Evolutionary conservation across 108 stramenopile genomes (phyloP), one percentile per base, ranked within the genome.

Genomic region (Cyclotella baltica): DNA sequence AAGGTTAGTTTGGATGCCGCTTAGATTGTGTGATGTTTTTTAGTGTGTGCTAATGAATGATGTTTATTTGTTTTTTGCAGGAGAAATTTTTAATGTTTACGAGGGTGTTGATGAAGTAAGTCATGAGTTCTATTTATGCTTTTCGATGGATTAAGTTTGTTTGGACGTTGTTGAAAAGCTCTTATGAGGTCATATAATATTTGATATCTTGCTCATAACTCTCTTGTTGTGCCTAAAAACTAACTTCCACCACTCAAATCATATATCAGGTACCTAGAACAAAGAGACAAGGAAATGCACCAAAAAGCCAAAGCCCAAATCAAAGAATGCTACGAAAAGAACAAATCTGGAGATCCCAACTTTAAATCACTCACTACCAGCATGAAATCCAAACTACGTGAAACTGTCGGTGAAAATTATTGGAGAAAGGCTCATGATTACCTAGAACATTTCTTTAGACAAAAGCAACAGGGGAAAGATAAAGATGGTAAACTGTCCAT

Each of bases 71-170:
- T n/a, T n/a, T n/a, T n/a, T n/a, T n/a, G n/a, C n/a, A n/a, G 85
- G 91, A 93, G 72, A 72, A 80, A 33, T 96, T 93, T 63, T 75
- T 93, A 66, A 88, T 96, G 88, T 93, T 96, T 65, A 96, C 94
- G 0, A 77, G 88, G 23, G 92, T 93, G 25, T 70, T 96, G 50
- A 90, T 96, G 83, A 93, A 92, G 82, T 81, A 64, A 75, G 81
- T 81, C 0, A 16, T 25, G n/a, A 2, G 20, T 10, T 56, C 11
- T 56, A n/a, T 5, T 33, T 15, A 16, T 61, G 31, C 0, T 27
- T n/a, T 53, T 11, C 35, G 29, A 11, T 62, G 4, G 11, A 33
- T 34, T 61, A 6, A n/a, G 47, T 48, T 16, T 48, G n/a, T n/a
- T n/a, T n/a, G n/a, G n/a, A n/a, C n/a, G n/a, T n/a, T n/a, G n/a